These are phyloP conservation scores for Cryptosporidium meleagridis DNA, from an alignment of 169 alveolate species.

Conservation along the genomic window DNA sequence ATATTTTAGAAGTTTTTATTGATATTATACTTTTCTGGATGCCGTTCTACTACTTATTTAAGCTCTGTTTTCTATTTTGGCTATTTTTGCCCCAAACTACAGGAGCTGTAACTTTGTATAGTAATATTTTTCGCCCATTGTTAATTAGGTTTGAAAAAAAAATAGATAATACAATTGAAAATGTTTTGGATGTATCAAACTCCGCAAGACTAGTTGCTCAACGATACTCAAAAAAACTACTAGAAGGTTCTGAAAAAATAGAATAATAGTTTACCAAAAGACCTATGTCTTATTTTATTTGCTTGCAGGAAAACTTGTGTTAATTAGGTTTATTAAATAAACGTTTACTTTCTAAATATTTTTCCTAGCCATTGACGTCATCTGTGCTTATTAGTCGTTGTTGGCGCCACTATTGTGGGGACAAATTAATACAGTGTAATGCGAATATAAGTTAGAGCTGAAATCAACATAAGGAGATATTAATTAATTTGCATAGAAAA, in stretches of 20 bases:
- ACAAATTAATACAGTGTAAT: background rate
- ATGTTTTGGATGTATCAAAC: slow-evolving; percentile 67
- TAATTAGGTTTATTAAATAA: background rate
- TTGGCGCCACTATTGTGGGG: slow-evolving; percentile 1
- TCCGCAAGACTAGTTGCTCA: slow-evolving; percentile 65
- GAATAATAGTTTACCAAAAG: slow-evolving; percentile 1
- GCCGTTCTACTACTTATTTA: slow-evolving; percentile 89
- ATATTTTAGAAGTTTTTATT: slow-evolving; percentile 85
- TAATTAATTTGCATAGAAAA: background rate
- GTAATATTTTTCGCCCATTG: slow-evolving; percentile 78
- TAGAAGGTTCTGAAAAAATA: slow-evolving; percentile 17
- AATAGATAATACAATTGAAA: slow-evolving; percentile 79
- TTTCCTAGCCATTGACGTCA: background rate
- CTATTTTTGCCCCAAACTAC: slow-evolving; percentile 84
- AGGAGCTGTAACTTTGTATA: slow-evolving; percentile 81
- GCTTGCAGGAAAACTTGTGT: background rate
- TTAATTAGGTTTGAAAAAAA: slow-evolving; percentile 78
- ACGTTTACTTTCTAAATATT: background rate
- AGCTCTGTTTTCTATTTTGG: slow-evolving; percentile 87
- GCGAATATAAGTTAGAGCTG: background rate
- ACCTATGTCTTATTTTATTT: background rate
- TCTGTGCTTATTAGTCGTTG: background rate
- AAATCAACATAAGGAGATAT: background rate
- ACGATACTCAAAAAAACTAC: slow-evolving; percentile 32
- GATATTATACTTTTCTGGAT: slow-evolving; percentile 88